Evolutionary conservation across 805 yeast species (phyloP), one percentile per base, ranked within the genome.

Genomic region (Sugiyamaella marilandica): DNA sequence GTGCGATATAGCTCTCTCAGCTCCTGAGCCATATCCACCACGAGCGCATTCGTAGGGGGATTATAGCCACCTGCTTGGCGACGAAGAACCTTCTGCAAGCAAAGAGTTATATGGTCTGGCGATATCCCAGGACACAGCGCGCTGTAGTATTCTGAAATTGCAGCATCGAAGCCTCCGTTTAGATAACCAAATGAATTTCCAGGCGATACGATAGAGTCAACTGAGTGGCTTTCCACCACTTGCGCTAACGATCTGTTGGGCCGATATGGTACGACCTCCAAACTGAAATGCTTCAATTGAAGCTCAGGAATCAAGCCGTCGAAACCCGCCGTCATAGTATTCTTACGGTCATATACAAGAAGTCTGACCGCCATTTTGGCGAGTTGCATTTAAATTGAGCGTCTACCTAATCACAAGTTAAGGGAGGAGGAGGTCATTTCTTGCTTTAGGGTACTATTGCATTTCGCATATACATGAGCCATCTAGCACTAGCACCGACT

Each of bases 91-190:
- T 32, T 24, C 48, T 60, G 63, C 1, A 58, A 32, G 56, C 59
- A 43, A 44, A 44, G 13, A 16, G 59, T 43, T 10, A 57, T 34
- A 24, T 52, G 43, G 16, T 39, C 16, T 49, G 54, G n/a, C 62
- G 49, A 39, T 54, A 48, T 2, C 26, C 37, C 37, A 63, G 57
- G 19, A 14, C 19, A 26, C 16, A 35, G 35, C 1, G 50, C 45
- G 18, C 55, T 44, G 51, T 65, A 72, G 46, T 65, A 60, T 5
- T 56, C 45, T 1, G 75, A 71, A 19, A 74, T 56, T 0, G 69
- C 72, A 44, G 60, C 58, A 59, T 78, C 82, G 59, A 78, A 75
- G 0, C 82, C 82, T 1, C 82, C 83, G 2, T 77, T 78, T 57
- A 78, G 65, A 47, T 67, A 73, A 2, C 81, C 82, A 49, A 72